Evolutionary conservation across 495 filamentous ascomycete species (phyloP).

Genomic region (Lindgomyces ingoldianus): DNA sequence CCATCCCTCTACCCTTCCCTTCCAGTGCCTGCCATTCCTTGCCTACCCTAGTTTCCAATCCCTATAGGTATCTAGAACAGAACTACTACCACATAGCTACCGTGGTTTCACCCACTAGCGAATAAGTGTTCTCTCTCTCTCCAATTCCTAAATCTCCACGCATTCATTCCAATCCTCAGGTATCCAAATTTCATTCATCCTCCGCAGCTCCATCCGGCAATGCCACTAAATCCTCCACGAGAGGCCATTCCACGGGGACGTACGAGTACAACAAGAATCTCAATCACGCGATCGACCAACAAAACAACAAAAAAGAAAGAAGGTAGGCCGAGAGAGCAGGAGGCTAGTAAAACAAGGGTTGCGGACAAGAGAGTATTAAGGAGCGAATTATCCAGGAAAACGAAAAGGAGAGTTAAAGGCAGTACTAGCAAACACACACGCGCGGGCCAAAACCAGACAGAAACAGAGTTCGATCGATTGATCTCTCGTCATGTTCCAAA

Average conservation of each 20-base stretch:
- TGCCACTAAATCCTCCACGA: no score
- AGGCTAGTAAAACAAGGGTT: constrained; percentile 18
- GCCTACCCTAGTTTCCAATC: not conserved
- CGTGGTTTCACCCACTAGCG: not conserved
- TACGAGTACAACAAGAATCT: not conserved
- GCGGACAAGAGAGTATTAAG: constrained; percentile 6
- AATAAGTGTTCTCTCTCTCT: no score
- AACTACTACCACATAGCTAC: constrained; percentile 2
- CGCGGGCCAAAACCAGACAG: no score
- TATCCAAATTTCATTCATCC: no score
- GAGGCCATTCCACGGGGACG: no score
- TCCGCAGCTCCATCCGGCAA: no score
- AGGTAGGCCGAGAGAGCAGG: not conserved
- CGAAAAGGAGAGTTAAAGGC: not conserved
- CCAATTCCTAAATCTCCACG: no score
- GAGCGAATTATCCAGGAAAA: constrained; percentile 1
- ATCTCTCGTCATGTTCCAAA: no score
- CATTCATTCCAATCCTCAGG: no score
- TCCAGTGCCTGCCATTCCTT: not conserved
- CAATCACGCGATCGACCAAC: not conserved
- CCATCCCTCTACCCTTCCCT: not conserved
- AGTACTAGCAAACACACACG: not conserved
- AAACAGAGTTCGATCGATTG: no score
- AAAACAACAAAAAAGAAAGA: not conserved
- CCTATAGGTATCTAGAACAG: constrained; percentile 28